Percentiles rank a stretch among this genome's conserved stretches.
These are phyloP conservation scores for Spathaspora gorwiae DNA, from an alignment of 805 yeast genomes.

Conservation along the genomic window DNA sequence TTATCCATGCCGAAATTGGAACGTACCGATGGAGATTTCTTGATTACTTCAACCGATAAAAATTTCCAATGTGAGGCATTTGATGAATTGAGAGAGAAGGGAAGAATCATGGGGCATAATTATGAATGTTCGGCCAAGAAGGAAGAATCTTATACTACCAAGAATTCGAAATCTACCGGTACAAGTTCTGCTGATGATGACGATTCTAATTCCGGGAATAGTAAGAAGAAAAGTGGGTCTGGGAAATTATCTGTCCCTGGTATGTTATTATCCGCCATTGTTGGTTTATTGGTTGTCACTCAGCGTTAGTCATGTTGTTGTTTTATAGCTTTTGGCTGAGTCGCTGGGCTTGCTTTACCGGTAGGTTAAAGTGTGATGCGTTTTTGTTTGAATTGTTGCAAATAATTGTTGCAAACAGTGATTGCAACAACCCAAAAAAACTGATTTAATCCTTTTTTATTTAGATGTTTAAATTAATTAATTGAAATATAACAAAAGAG, in stretches of 20 bases:
- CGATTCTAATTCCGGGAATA: not conserved
- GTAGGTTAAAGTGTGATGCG: too few species aligned
- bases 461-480: too few species aligned
- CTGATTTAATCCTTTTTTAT: too few species aligned
- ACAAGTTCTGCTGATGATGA: not conserved
- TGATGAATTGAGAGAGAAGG: conserved; percentile 25
- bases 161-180: too few species aligned
- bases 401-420: too few species aligned
- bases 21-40: conserved; percentile 41
- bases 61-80: conserved; percentile 35
- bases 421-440: too few species aligned
- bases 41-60: conserved; percentile 28
- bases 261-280: not conserved
- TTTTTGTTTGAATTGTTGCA: too few species aligned
- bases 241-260: not conserved
- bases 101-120: conserved; percentile 42
- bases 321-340: too few species aligned
- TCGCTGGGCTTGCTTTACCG: too few species aligned
- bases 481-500: too few species aligned
- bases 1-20: conserved; percentile 33
- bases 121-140: conserved; percentile 35
- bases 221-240: not conserved
- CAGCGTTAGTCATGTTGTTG: not conserved
- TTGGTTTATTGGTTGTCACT: not conserved
- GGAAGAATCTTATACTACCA: not conserved